Evolutionary conservation across 2,329 filamentous ascomycete species (phyloP), one percentile per base, ranked within the genome.

Genomic region (Xylariaceae sp.): DNA sequence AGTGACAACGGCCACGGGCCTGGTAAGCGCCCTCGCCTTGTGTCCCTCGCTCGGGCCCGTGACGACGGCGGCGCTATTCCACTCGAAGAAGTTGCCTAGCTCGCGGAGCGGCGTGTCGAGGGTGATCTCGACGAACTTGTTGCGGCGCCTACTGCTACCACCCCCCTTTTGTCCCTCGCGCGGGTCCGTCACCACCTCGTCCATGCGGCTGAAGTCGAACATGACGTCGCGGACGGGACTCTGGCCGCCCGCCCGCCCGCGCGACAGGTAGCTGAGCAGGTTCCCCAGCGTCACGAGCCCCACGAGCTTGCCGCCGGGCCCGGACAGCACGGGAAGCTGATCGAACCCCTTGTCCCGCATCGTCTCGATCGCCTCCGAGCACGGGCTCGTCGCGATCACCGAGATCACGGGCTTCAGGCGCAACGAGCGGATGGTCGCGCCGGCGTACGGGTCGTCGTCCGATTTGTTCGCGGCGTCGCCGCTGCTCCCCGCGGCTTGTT

Each of bases 311-410:
- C 75, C 83, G 59, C 86, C 86, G 3, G 83, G 83, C 18, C 86
- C 77, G 0, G 87, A 82, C 7, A 96, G 87, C 16, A 99, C 95
- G 43, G 95, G 95, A 42, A 99, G 88, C 77, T 99, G 96, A 71
- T 99, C 96, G 73, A 97, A 99, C 60, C 92, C 91, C 78, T 95
- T 96, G 70, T 99, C 95, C 65, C 93, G 91, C 95, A 99, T 98
- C 59, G 90, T 93, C 78, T 99, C 95, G 63, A 98, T 92, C 50
- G 96, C 95, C 64, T 93, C 90, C 61, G 90, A 84, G 76, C 93
- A 96, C 2, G 85, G 75, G 29, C 88, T 88, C 50, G 82, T 81
- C 23, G 87, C 81, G 20, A 87, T 78, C 52, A 99, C 84, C 7
- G 93, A 96, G 21, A 92, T 96, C 56, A 99, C 90, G 37, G 95